A percentile compares a stretch with the other conserved stretches of the same genome.
Conservation (phyloP, 2,329 filamentous ascomycete genomes). For the Scopulariopsis brevicaulis region DNA sequence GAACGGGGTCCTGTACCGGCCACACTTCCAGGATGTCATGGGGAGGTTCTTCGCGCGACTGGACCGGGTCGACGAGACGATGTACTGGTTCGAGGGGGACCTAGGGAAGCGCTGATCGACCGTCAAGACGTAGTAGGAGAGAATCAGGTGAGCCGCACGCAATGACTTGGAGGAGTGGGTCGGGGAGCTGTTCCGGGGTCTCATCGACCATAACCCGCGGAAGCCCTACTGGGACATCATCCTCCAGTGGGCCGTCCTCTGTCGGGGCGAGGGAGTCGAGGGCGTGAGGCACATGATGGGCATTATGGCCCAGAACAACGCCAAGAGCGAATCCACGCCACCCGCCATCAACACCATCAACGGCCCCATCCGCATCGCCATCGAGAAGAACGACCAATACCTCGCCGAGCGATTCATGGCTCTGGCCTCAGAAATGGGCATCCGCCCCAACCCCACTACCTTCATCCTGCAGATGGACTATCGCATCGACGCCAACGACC, state of each 20-base stretch:
- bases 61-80: slow-evolving; percentile 47
- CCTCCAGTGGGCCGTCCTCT: slow-evolving; percentile 64
- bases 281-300: slow-evolving; percentile 64
- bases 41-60: slow-evolving; percentile 49
- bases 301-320: slow-evolving; percentile 44
- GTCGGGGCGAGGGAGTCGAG: slow-evolving; percentile 56
- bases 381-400: slow-evolving; percentile 56
- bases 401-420: slow-evolving; percentile 63
- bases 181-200: slow-evolving; percentile 40
- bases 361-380: slow-evolving; percentile 59
- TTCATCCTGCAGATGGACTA: slow-evolving; percentile 67
- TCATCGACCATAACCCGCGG: slow-evolving; percentile 31
- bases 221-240: slow-evolving; percentile 60
- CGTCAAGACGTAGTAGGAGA: slow-evolving; percentile 33
- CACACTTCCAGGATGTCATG: slow-evolving; percentile 39
- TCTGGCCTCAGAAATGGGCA: slow-evolving; percentile 51
- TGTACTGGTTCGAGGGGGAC: slow-evolving; percentile 54
- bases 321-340: slow-evolving; percentile 29
- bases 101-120: slow-evolving; percentile 29
- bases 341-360: slow-evolving; percentile 70
- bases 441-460: slow-evolving; percentile 58
- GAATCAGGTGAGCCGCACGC: slow-evolving; percentile 50
- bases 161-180: slow-evolving; percentile 53
- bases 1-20: slow-evolving; percentile 30
- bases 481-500: slow-evolving; percentile 59